A percentile compares a stretch with the other conserved stretches of the same genome.
Evolutionary conservation across 1,284 basidiomycete genomes (phyloP).

Genomic region (Puccinia polysora): DNA sequence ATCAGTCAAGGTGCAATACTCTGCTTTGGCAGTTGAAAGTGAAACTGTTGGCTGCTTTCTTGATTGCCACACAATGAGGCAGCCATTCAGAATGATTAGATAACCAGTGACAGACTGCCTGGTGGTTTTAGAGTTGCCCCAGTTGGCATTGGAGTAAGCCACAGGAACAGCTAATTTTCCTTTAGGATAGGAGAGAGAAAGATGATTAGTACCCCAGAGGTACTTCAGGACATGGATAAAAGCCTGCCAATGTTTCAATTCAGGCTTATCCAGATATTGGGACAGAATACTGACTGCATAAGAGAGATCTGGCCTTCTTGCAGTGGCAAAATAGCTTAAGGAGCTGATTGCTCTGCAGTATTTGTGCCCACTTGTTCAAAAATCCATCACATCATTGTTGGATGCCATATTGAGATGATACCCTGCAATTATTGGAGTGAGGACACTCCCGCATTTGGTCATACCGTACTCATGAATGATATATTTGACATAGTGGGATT

Average conservation of each 20-base stretch:
- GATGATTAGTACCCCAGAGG: neutral
- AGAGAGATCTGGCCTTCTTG: neutral
- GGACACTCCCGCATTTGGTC: neutral
- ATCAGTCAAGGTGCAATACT: neutral
- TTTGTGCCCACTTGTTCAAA: neutral
- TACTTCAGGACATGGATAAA: neutral
- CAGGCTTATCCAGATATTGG: constrained; percentile 2
- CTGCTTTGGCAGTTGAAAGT: constrained; percentile 1
- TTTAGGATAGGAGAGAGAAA: neutral
- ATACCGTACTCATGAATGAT: neutral
- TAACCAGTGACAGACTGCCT: neutral
- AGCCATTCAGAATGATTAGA: neutral
- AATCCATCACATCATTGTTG: neutral
- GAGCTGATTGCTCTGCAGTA: neutral
- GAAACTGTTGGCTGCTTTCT: constrained; percentile 3
- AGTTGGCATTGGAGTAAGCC: neutral
- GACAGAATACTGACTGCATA: neutral
- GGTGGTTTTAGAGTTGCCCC: neutral
- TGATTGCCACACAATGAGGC: neutral
- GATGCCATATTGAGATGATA: neutral
- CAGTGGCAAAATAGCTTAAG: neutral
- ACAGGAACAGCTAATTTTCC: neutral
- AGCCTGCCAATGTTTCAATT: neutral
- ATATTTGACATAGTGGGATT: constrained; percentile 7
- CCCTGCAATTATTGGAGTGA: neutral